Conservation (phyloP, 371 early-diverging fungal genomes). For the Syncephalastrum racemosum region DNA sequence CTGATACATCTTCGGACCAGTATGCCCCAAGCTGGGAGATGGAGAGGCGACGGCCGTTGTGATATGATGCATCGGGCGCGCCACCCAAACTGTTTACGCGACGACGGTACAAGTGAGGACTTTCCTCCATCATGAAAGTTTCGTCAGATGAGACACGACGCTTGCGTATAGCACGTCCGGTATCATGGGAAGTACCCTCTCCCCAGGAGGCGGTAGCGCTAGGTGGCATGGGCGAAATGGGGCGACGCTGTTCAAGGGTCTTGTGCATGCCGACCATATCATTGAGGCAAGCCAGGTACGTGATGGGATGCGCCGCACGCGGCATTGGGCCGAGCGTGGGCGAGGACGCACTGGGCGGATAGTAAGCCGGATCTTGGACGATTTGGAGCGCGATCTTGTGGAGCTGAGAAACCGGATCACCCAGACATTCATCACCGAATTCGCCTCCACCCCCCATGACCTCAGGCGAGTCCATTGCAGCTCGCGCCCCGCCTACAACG, state of each 20-base stretch:
- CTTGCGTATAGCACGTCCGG: too few relatives aligned
- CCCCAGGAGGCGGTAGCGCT: constrained; percentile 10
- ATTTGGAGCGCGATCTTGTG: constrained; percentile 90
- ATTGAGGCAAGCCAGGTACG: constrained; percentile 75
- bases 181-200: constrained; percentile 25
- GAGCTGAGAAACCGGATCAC: constrained; percentile 82
- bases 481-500: constrained; percentile 53
- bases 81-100: constrained; percentile 21
- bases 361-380: constrained; percentile 41
- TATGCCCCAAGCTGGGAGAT: constrained; percentile 35
- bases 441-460: constrained; percentile 26
- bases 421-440: constrained; percentile 42
- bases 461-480: neutral
- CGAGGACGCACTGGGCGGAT: too few relatives aligned
- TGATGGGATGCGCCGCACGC: constrained; percentile 47
- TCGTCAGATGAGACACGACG: constrained; percentile 39
- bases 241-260: constrained; percentile 58
- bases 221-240: constrained; percentile 8
- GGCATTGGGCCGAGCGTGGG: constrained; percentile 18
- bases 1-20: constrained; percentile 85
- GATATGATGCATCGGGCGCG: constrained; percentile 3
- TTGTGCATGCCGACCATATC: constrained; percentile 79
- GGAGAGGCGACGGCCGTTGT: constrained; percentile 18
- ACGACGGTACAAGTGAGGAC: constrained; percentile 10
- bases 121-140: constrained; percentile 10